A percentile compares a stretch with the other conserved stretches of the same genome.
phyloP scores from a whole-genome alignment of 305 asterid species.

The Fraxinus albicans region DNA sequence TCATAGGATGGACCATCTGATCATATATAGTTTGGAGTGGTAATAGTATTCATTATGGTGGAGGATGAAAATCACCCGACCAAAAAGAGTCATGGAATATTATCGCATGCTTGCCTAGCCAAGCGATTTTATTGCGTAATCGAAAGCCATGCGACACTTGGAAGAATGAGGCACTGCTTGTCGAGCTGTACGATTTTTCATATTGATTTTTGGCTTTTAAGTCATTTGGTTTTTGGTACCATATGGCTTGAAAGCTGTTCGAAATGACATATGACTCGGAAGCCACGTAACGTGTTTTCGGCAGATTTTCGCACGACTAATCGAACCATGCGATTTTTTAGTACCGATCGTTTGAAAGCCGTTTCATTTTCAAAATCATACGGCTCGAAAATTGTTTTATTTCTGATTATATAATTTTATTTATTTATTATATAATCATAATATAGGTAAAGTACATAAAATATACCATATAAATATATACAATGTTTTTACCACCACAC shows the following conservation, averaged over 20 bases:
- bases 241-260: no score
- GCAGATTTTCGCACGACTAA: not conserved
- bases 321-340: not conserved
- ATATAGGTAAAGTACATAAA: no score
- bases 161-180: not conserved
- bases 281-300: not conserved
- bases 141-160: not conserved
- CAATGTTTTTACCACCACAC: not conserved
- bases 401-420: not conserved
- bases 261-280: not conserved
- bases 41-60: not conserved
- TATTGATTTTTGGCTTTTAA: not conserved
- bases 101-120: not conserved
- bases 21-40: not conserved
- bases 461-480: no score
- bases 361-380: no score
- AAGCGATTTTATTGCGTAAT: not conserved
- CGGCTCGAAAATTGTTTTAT: not conserved
- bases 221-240: not conserved
- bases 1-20: not conserved
- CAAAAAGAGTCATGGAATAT: not conserved
- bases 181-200: not conserved
- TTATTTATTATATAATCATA: not conserved
- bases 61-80: not conserved
- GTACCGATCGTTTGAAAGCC: not conserved